phyloP scores from a whole-genome alignment of 208 protist species.

The Trypanosoma conorhini region DNA sequence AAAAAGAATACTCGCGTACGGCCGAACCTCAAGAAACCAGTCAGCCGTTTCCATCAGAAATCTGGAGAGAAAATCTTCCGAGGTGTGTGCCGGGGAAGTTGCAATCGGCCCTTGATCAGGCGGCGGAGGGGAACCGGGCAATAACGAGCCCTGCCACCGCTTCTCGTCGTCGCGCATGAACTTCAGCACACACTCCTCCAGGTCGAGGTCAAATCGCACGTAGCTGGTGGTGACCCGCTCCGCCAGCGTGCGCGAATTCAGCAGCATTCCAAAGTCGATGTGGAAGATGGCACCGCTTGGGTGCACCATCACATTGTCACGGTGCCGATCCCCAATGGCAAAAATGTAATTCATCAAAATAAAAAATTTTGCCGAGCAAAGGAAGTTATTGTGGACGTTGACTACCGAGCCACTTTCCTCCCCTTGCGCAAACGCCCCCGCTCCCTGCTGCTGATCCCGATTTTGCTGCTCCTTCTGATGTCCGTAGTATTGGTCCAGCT shows the following conservation, averaged over 20 bases:
- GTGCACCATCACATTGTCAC: conserved; percentile 80
- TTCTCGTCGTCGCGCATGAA: conserved; percentile 23
- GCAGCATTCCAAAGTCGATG: conserved; percentile 83
- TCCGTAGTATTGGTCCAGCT: conserved; percentile 10
- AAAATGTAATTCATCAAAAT: conserved; percentile 86
- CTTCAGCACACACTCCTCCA: conserved; percentile 30
- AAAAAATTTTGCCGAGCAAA: conserved; percentile 81
- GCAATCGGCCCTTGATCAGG: neutral
- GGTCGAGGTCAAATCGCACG: conserved; percentile 33
- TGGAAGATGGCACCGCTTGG: conserved; percentile 72
- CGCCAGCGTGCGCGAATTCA: conserved; percentile 57
- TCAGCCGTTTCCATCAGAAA: conserved; percentile 67
- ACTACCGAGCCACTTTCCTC: neutral
- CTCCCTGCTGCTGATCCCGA: neutral
- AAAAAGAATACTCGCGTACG: conserved; percentile 56
- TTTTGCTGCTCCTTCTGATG: neutral
- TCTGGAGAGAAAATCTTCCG: conserved; percentile 17
- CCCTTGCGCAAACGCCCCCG: neutral
- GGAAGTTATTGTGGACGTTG: conserved; percentile 40
- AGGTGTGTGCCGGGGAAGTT: neutral
- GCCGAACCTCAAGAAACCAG: conserved; percentile 69
- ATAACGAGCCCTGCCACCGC: neutral
- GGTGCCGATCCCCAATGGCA: conserved; percentile 81
- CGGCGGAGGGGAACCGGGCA: neutral
- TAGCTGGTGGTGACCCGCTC: conserved; percentile 36